Evolutionary conservation across 768 basidiomycete genomes (phyloP).

Genomic region (Phaeotremella skinneri): DNA sequence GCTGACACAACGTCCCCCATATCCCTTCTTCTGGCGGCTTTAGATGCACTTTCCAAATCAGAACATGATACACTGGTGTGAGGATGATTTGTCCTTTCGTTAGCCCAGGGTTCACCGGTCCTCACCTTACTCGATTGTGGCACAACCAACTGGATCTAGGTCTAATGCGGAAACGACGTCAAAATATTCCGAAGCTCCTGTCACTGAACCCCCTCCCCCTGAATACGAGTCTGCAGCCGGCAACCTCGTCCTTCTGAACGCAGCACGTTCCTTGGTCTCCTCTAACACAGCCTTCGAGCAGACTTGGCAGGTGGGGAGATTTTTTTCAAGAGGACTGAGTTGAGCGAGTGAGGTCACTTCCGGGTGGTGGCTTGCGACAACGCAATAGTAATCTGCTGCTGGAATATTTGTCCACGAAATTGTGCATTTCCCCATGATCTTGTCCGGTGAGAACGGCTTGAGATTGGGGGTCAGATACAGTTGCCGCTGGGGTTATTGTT

Average conservation of each 20-base stretch:
- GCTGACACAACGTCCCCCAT: background rate
- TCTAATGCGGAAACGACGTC: conserved; percentile 18
- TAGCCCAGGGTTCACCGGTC: background rate
- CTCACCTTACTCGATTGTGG: conserved; percentile 17
- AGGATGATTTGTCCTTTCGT: conserved; percentile 2
- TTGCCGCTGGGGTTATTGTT: background rate
- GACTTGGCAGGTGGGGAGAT: background rate
- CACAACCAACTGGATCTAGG: conserved; percentile 13
- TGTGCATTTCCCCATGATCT: background rate
- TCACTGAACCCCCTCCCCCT: conserved; percentile 29
- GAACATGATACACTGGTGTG: background rate
- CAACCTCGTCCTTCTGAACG: conserved; percentile 2
- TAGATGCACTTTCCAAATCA: background rate
- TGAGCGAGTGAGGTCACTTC: background rate
- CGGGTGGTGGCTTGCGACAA: background rate
- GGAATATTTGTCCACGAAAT: background rate
- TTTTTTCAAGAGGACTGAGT: background rate
- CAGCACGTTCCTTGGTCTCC: background rate
- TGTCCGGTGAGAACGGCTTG: background rate
- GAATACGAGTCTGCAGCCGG: conserved; percentile 30
- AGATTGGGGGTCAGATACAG: background rate
- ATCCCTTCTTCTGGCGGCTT: background rate
- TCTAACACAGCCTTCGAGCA: background rate
- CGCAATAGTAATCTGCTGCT: background rate
- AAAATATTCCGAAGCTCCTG: conserved; percentile 18